Evolutionary conservation across 1,284 basidiomycete genomes (phyloP).

Genomic region (Cronartium quercuum): DNA sequence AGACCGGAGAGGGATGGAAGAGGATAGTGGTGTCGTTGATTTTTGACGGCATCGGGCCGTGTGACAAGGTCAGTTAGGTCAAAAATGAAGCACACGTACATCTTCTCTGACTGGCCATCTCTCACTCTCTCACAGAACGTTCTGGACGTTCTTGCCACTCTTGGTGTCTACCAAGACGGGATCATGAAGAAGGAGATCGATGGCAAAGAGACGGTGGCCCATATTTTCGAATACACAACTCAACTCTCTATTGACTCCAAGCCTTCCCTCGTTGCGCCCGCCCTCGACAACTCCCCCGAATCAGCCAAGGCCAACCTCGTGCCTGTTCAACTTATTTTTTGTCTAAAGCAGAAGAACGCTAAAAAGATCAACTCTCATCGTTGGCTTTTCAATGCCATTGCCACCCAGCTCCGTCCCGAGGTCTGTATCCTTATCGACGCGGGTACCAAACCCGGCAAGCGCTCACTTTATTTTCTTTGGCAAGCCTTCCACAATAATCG

Average conservation of each 20-base stretch:
- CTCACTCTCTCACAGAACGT: slow-evolving; percentile 60
- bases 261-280: slow-evolving; percentile 82
- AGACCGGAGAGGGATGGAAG: slow-evolving; percentile 69
- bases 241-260: slow-evolving; percentile 68
- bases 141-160: slow-evolving; percentile 61
- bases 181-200: slow-evolving; percentile 89
- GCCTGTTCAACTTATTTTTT: slow-evolving; percentile 92
- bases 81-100: slow-evolving; percentile 55
- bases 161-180: slow-evolving; percentile 58
- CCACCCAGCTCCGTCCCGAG: slow-evolving; percentile 76
- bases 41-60: slow-evolving; percentile 87
- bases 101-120: not conserved
- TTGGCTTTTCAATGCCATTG: slow-evolving; percentile 97
- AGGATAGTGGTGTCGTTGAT: slow-evolving; percentile 81
- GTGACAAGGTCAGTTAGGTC: slow-evolving; percentile 81
- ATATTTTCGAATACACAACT: slow-evolving; percentile 67
- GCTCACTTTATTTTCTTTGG: slow-evolving; percentile 96
- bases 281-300: slow-evolving; percentile 56
- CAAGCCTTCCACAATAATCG: slow-evolving; percentile 69
- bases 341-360: slow-evolving; percentile 84
- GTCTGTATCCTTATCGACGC: slow-evolving; percentile 86
- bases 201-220: slow-evolving; percentile 77
- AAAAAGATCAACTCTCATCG: slow-evolving; percentile 55
- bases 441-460: slow-evolving; percentile 92
- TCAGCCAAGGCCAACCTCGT: slow-evolving; percentile 76